phyloP scores from a whole-genome alignment of 78 protist genomes.

The Dictyostelium purpureum region DNA sequence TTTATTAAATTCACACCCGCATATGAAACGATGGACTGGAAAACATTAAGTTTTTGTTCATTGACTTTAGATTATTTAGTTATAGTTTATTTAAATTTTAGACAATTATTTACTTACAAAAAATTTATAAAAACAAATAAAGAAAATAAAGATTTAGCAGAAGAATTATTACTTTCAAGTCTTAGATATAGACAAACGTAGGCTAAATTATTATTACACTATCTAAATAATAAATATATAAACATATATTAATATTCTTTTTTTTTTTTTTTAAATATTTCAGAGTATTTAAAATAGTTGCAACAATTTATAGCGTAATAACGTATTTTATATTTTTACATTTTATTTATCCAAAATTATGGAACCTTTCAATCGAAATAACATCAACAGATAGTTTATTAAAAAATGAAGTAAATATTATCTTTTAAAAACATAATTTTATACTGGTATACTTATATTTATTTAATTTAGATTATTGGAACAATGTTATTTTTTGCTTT shows the following conservation, averaged over 20 bases:
- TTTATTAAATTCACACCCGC: too few species aligned
- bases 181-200: background rate
- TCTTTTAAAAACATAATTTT: too few species aligned
- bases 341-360: background rate
- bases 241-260: too few species aligned
- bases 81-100: background rate
- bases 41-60: background rate
- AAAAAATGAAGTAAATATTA: background rate
- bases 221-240: background rate
- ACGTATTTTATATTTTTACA: background rate
- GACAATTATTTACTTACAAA: too few species aligned
- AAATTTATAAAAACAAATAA: background rate
- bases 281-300: background rate
- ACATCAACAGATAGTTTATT: background rate
- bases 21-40: background rate
- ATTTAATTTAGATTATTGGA: background rate
- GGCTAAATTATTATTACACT: background rate
- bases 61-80: background rate
- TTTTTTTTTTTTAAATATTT: too few species aligned
- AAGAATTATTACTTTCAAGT: background rate
- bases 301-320: background rate
- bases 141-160: background rate
- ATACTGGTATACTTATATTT: background rate
- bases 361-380: background rate
- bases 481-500: background rate